Evolutionary conservation across 208 protist genomes (phyloP), one percentile per base, ranked within the genome.

Genomic region (Leishmania tropica): DNA sequence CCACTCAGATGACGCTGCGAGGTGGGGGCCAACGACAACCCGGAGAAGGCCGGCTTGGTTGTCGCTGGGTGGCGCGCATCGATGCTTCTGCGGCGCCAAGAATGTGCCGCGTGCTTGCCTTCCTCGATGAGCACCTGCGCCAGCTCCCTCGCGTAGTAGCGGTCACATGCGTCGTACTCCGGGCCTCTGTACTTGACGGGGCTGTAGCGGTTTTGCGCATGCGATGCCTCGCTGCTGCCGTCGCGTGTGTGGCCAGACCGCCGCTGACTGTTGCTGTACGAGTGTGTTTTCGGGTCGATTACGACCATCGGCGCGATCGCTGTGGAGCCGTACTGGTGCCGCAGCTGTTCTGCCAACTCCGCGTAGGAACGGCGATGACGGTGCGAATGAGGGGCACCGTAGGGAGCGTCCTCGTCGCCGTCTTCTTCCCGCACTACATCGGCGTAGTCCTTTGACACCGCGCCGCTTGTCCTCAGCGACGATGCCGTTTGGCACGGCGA

Each of bases 101-200:
- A 13, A 37, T 24, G 71, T 62, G 45, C 54, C 77, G 72, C 76
- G 24, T 72, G 24, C 28, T 37, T 8, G 35, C 35, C 35, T 56
- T 48, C 79, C 62, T 31, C 73, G 74, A 64, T 83, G 53, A 15
- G 71, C 60, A 17, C 72, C 83, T 19, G 47, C 35, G 62, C 48
- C 35, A 84, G 70, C 54, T 73, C 78, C 15, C 83, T 76, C 1
- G 64, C 40, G 65, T 78, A 81, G 65, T 89, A 88, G 15, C 83
- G 81, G 31, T 89, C 88, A 65, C 85, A 88, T 35, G 82, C 81
- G 71, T 87, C 88, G 76, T 89, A 88, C 47, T 81, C 79, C 19
- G 81, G 79, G 5, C 82, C 71, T n/a, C 65, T 78, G 67, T 81
- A 86, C 83, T 80, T 81, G 13, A 85, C 81, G 1, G 88, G 85